Conservation (phyloP, 2,329 filamentous ascomycete species). For the Cladosporium sp. region DNA sequence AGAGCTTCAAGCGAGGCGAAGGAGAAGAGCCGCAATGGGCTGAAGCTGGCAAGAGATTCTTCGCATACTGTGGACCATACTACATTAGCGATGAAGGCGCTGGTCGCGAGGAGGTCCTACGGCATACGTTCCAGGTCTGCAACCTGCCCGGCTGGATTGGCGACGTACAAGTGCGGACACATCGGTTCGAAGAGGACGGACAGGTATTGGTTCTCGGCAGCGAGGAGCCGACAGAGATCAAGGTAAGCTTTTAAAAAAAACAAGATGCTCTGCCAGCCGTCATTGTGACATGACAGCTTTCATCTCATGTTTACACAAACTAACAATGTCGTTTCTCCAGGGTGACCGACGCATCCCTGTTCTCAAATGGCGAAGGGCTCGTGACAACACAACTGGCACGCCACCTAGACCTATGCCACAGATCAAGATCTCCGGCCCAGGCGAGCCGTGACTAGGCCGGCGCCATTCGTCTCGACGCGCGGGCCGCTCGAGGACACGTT, state of each 20-base stretch:
- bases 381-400: constrained; percentile 33
- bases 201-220: constrained; percentile 41
- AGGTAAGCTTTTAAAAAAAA: constrained; percentile 34
- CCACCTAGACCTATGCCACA: constrained; percentile 40
- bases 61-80: constrained; percentile 40
- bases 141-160: constrained; percentile 42
- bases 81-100: constrained; percentile 40
- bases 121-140: constrained; percentile 41
- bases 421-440: constrained; percentile 41
- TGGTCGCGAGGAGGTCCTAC: constrained; percentile 36
- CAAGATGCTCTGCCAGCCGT: neutral
- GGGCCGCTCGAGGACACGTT: constrained; percentile 18
- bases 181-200: constrained; percentile 41
- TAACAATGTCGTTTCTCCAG: constrained; percentile 23
- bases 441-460: constrained; percentile 35
- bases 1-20: constrained; percentile 39
- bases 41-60: constrained; percentile 40
- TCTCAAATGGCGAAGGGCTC: constrained; percentile 38
- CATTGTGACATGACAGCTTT: neutral
- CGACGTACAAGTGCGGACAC: constrained; percentile 39
- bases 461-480: constrained; percentile 11
- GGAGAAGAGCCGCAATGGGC: constrained; percentile 42
- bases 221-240: constrained; percentile 41
- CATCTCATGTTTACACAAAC: neutral
- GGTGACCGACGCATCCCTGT: constrained; percentile 40